Evolutionary conservation across 768 basidiomycete species (phyloP), one percentile per base, ranked within the genome.

Genomic region (Suillus variegatus): DNA sequence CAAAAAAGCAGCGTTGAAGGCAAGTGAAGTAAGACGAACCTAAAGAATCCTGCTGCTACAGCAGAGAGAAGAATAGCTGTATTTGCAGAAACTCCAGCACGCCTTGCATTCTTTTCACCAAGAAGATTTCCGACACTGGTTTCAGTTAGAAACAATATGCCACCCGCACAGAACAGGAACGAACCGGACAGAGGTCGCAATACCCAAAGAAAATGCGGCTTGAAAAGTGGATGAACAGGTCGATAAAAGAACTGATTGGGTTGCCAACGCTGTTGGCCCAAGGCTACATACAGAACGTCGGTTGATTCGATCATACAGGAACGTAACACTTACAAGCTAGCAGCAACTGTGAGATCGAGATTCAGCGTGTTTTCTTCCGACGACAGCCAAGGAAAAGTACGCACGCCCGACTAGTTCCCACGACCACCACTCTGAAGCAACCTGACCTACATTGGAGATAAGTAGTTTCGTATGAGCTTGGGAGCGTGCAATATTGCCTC

Each of bases 361-460:
- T 40, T 65, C 46, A 74, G 66, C 44, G 13, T 46, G 14, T 35
- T 35, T 47, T 22, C 22, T 58, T 7, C 16, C 10, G 9, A 41
- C 14, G 40, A 56, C 13, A 22, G 2, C 32, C 6, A 49, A 62
- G 56, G 7, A 61, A 55, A 55, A 18, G 4, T 36, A 73, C 75
- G 13, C 41, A 76, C 75, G 78, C 38, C 88, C 90, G 51, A 94
- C 81, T 3, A 94, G 83, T 75, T 97, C 95, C 97, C 96, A 97
- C 40, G 91, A 91, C 95, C 96, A 98, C 96, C 96, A 98, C 76
- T 97, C 96, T 1, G 88, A 88, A 2, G 91, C 93, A 2, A 88
- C 89, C 75, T 94, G 94, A 3, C 88, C 88, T 83, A 66, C 49
- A 40, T 28, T 35, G 12, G 32, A 16, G n/a, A 14, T 6, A 3